Conservation (phyloP, 495 filamentous ascomycete genomes). For the Penicillium tannophilum region DNA sequence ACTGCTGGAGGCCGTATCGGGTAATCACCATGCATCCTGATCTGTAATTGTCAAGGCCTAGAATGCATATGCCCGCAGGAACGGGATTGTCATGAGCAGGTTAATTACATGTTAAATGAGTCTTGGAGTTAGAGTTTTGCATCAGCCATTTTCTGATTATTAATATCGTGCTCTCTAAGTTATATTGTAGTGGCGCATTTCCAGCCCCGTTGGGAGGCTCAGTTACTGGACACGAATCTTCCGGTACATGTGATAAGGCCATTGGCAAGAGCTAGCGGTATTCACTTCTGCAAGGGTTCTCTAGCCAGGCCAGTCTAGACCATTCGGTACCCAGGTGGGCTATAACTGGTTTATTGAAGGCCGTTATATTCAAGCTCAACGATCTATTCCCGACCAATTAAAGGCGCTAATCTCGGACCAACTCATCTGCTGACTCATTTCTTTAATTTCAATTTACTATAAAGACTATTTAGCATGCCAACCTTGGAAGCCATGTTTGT, state of each 20-base stretch:
- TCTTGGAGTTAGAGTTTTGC: too few species aligned
- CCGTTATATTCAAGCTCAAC: neutral
- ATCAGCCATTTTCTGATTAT: neutral
- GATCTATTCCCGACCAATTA: neutral
- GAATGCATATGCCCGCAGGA: neutral
- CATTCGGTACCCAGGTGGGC: neutral
- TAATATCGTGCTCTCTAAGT: neutral
- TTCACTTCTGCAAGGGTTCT: neutral
- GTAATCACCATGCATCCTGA: conserved; percentile 2
- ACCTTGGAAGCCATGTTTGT: too few species aligned
- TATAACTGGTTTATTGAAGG: neutral
- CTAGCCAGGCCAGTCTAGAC: neutral
- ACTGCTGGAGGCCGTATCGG: conserved; percentile 4
- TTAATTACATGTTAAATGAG: too few species aligned
- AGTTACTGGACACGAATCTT: neutral
- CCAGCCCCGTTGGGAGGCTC: neutral
- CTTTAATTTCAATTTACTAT: neutral
- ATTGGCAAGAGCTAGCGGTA: neutral
- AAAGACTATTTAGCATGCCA: neutral
- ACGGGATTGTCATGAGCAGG: neutral
- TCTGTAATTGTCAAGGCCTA: conserved; percentile 4
- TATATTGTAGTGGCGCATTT: neutral
- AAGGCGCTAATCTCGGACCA: neutral
- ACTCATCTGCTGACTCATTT: neutral
- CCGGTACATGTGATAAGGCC: neutral